Evolutionary conservation across 2,329 filamentous ascomycete species (phyloP), one percentile per base, ranked within the genome.

Genomic region (Fusarium robinianum): DNA sequence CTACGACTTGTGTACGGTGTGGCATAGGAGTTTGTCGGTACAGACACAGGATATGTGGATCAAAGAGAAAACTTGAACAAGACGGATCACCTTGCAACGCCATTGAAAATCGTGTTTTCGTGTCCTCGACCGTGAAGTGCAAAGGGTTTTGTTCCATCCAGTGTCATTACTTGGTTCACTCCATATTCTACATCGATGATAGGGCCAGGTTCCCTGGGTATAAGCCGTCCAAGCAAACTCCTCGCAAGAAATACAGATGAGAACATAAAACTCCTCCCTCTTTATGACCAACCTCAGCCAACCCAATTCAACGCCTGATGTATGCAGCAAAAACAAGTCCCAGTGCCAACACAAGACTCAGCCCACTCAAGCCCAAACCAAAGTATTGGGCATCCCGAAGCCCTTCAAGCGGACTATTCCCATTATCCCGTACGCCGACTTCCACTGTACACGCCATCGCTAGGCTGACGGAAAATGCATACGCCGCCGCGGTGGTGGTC

Each of bases 1-100:
- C 45, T 46, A 22, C 40, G 15, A 35, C 38, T 45, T 41, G 41
- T 38, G 53, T 44, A 49, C 40, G 39, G 49, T 51, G 49, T 38
- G 41, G 48, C 47, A 58, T 59, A 52, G 50, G 54, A 57, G 53
- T 60, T 58, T 61, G 57, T n/a, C n/a, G n/a, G n/a, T 55, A 58
- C 52, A 61, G 51, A 57, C 43, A 55, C 54, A 50, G 46, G 59
- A 49, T 46, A 49, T 45, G 44, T 42, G 55, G 46, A 54, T 53
- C 41, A 44, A 46, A 54, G 42, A 38, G 46, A 55, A 47, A 54
- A 51, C 55, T 50, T 48, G 53, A 51, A 49, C 33, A 52, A 51
- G 51, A 49, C 43, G 43, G 56, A 32, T 43, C 49, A 44, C 46
- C 38, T 51, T 58, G 57, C 45, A 46, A n/a, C n/a, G n/a, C n/a